These are phyloP conservation scores for Heliocybe sulcata DNA, from an alignment of 1,284 basidiomycete species.

Conservation along the genomic window DNA sequence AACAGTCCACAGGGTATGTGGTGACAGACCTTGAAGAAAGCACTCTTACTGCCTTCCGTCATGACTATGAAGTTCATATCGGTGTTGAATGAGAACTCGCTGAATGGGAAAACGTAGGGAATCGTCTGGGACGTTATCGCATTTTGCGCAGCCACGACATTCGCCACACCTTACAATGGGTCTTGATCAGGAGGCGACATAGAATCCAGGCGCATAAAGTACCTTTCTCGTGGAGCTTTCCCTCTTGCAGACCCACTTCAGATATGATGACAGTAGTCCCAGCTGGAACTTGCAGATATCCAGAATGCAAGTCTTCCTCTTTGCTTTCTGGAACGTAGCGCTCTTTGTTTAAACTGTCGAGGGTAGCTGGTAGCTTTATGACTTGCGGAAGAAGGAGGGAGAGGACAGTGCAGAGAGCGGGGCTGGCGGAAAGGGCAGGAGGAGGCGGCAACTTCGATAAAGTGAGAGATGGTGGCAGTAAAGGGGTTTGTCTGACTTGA, in stretches of 20 bases:
- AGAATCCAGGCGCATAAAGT: slow-evolving; percentile 4
- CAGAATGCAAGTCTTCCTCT: slow-evolving; percentile 70
- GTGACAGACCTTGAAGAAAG: slow-evolving; percentile 54
- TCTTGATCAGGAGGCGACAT: background rate
- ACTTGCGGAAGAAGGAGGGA: slow-evolving; percentile 47
- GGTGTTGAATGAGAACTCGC: slow-evolving; percentile 67
- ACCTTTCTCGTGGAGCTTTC: slow-evolving; percentile 58
- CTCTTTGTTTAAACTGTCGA: slow-evolving; percentile 55
- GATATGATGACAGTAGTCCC: slow-evolving; percentile 62
- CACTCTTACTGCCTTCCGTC: slow-evolving; percentile 58
- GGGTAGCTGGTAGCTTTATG: slow-evolving; percentile 43
- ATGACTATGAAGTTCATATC: slow-evolving; percentile 64
- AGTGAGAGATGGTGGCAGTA: slow-evolving; percentile 64
- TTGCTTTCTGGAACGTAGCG: slow-evolving; percentile 61
- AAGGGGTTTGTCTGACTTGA: slow-evolving; percentile 58
- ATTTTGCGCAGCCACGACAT: slow-evolving; percentile 64
- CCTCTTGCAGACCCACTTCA: slow-evolving; percentile 63
- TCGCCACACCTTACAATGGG: slow-evolving; percentile 46
- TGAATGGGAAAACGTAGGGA: slow-evolving; percentile 79
- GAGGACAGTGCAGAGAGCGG: slow-evolving; percentile 46
- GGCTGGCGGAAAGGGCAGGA: slow-evolving; percentile 19
- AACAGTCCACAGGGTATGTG: background rate
- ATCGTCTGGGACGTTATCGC: slow-evolving; percentile 64
- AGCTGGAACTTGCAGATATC: slow-evolving; percentile 65
- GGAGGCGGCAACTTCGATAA: slow-evolving; percentile 53